Base-by-base conservation (phyloP, 805 yeast species). In the Limtongia smithiae region DNA sequence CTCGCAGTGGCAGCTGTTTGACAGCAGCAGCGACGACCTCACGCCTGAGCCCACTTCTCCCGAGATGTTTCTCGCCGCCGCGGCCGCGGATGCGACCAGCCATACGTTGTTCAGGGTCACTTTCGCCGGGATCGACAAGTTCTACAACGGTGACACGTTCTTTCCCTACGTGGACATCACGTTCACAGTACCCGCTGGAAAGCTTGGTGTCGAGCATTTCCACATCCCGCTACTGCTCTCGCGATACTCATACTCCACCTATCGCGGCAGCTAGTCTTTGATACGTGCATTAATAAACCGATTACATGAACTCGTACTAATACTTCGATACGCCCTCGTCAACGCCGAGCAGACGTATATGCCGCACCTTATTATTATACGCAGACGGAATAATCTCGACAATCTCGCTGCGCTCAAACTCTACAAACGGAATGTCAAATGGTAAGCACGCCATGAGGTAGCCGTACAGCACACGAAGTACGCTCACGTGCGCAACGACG, bases 381-480 rank as follows among this genome's bases (percentile, higher is more conserved):
- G 96, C 95, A 54, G 85, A 83, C 65, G 89, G 90, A 36, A 85
- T 78, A 32, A 93, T 82, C 68, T 91, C 95, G 53, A 90, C 85
- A 44, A 93, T 76, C 62, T 88, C 93, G 64, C 85, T 79, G 49
- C 86, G 79, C 33, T 91, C 82, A 68, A 93, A 90, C 54, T 78
- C 72, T 44, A 91, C 71, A 34, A 72, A 70, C 4, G 98, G 97
- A 50, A 93, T 88, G 59, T 90, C 97, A 53, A 75, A 75, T 59
- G 93, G 85, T 2, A 91, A 79, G 58, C 87, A 82, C 5, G 96
- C 93, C 96, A 93, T 87, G 60, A 91, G 73, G 68, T 93, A 93
- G 3, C 97, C 98, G 62, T 89, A 93, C 44, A 93, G 76, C 4
- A 93, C 96, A 52, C 90, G 75, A 55, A 94, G 74, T 2, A 93